A percentile compares a stretch with the other conserved stretches of the same genome.
Evolutionary conservation across 106 monocot genomes (phyloP).

Genomic region (Dendrobium huoshanense): DNA sequence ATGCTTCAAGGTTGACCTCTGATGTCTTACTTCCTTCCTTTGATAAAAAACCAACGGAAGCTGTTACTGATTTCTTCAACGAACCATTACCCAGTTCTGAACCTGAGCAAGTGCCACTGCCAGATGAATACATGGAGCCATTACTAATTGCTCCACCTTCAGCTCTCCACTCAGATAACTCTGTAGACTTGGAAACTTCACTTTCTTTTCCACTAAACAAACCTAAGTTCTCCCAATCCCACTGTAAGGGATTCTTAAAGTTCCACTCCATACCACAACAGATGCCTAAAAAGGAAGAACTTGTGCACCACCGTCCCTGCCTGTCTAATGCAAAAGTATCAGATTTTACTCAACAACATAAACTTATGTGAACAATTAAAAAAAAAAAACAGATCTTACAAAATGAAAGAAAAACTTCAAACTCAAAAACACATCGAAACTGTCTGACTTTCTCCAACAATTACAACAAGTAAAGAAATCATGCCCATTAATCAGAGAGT

Average conservation of each 20-base stretch:
- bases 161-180: constrained; percentile 5
- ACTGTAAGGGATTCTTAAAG: constrained; percentile 23
- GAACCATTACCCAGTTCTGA: constrained; percentile 25
- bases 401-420: not conserved
- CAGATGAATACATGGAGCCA: constrained; percentile 26
- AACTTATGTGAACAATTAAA: not conserved
- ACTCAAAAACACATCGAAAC: not conserved
- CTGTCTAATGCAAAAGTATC: not conserved
- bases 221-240: constrained; percentile 46
- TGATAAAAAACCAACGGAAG: constrained; percentile 27
- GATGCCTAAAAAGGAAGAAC: too few relatives aligned
- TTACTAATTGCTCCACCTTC: constrained; percentile 6
- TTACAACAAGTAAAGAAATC: not conserved
- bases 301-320: too few relatives aligned
- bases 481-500: not conserved
- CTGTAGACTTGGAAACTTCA: constrained; percentile 2
- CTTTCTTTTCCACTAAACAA: constrained; percentile 12
- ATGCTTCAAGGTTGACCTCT: constrained; percentile 2
- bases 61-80: constrained; percentile 32
- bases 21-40: constrained; percentile 1
- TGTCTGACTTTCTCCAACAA: not conserved
- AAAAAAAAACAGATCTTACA: not conserved
- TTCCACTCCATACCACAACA: constrained; percentile 38
- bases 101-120: constrained; percentile 16
- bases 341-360: not conserved